phyloP scores from a whole-genome alignment of 345 rosid species.

The Theobroma cacao region DNA sequence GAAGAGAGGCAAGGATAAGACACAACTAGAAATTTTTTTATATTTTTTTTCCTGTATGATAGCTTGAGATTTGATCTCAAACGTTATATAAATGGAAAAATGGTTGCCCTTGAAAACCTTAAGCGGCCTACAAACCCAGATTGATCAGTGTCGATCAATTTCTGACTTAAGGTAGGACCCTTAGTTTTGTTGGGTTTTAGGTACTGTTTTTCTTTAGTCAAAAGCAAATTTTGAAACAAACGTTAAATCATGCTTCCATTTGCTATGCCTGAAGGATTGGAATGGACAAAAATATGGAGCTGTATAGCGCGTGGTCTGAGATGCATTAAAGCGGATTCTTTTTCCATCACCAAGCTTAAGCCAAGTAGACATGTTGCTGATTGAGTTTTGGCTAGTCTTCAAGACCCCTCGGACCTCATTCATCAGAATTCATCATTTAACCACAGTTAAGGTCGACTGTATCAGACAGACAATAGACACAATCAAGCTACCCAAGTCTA shows the following conservation, averaged over 20 bases:
- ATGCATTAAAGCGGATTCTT: neutral
- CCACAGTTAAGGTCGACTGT: neutral
- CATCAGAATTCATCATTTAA: neutral
- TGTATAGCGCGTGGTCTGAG: neutral
- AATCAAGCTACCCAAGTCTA: neutral
- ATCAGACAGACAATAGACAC: neutral
- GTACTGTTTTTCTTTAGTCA: neutral
- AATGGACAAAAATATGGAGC: neutral
- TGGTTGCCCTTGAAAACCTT: neutral
- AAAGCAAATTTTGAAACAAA: neutral
- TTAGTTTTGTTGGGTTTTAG: neutral
- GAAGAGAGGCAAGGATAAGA: neutral
- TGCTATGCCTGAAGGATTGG: neutral
- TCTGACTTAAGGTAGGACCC: conserved; percentile 1
- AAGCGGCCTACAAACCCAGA: conserved; percentile 1
- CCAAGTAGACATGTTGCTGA: neutral
- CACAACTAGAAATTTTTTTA: conserved; percentile 3
- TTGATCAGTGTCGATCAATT: neutral
- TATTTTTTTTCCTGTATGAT: neutral
- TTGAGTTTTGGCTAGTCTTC: neutral
- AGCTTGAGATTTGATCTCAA: neutral
- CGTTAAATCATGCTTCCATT: neutral
- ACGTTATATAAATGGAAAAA: neutral
- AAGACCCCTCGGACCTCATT: neutral
- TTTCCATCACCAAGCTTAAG: neutral